Conservation (phyloP, 108 stramenopile genomes). For the Nitzschia putrida region DNA sequence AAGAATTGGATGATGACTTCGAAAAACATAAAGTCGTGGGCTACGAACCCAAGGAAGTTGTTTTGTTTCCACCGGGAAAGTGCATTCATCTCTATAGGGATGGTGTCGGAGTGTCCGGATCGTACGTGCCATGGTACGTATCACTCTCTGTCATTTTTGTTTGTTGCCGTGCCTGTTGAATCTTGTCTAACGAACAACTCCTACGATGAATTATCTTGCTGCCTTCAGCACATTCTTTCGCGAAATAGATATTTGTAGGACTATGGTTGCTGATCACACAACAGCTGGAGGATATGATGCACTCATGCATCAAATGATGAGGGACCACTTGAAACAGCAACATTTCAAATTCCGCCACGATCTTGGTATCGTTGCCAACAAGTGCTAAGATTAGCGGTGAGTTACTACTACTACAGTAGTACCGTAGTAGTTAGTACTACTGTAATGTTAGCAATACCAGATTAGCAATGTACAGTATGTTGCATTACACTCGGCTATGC, state of each 20-base stretch:
- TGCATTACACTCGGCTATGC: no score
- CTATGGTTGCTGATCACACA: constrained; percentile 74
- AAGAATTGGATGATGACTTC: constrained; percentile 17
- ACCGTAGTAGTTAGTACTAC: no score
- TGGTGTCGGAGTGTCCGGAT: constrained; percentile 59
- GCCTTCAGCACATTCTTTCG: constrained; percentile 44
- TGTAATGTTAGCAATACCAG: no score
- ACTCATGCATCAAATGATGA: constrained; percentile 10
- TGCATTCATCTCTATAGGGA: constrained; percentile 81
- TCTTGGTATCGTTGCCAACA: not conserved
- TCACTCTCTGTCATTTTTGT: not conserved
- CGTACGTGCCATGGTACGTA: constrained; percentile 52
- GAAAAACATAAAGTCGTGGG: constrained; percentile 8
- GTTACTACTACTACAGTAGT: no score
- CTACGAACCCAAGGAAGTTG: constrained; percentile 18
- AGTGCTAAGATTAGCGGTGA: no score
- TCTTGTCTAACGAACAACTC: not conserved
- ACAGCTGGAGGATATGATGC: constrained; percentile 56
- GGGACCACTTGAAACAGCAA: constrained; percentile 6
- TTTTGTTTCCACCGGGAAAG: constrained; percentile 49
- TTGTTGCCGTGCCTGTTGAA: not conserved
- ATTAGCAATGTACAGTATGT: no score
- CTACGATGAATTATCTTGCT: not conserved
- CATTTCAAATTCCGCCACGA: constrained; percentile 16
- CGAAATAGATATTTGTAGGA: constrained; percentile 66